Evolutionary conservation across 306 rosid genomes (phyloP).

Genomic region (Citrullus colocynthis): DNA sequence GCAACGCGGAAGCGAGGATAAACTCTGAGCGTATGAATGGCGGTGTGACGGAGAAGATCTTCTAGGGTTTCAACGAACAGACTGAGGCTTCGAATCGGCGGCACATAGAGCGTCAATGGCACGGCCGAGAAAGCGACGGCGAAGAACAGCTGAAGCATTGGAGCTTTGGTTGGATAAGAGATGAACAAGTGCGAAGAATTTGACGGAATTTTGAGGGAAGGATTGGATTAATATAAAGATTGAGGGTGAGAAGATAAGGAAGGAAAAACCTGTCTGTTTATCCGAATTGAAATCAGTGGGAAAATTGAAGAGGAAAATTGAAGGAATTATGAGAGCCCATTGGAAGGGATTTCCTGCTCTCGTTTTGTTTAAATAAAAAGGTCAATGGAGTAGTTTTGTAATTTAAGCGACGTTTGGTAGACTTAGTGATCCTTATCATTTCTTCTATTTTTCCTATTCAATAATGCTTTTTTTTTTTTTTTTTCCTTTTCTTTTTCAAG

Average conservation of each 20-base stretch:
- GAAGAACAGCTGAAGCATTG: conserved; percentile 62
- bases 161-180: not conserved
- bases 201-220: not conserved
- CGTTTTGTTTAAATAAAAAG: not conserved
- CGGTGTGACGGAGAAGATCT: conserved; percentile 26
- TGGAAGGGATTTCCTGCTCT: not conserved
- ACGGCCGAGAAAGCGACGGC: conserved; percentile 90
- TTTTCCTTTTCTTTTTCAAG: no score
- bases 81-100: conserved; percentile 72
- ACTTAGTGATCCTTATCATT: not conserved
- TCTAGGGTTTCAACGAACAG: conserved; percentile 54
- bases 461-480: no score
- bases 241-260: not conserved
- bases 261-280: not conserved
- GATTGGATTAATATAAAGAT: not conserved
- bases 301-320: not conserved
- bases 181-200: not conserved
- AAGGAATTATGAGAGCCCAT: not conserved
- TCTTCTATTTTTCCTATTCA: no score
- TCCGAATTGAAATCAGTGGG: not conserved
- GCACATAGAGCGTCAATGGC: conserved; percentile 74
- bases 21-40: conserved; percentile 23
- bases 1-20: conserved; percentile 51
- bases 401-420: not conserved
- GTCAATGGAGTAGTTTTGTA: not conserved